These are phyloP conservation scores for Pseudozyma sp. DNA, from an alignment of 1,284 basidiomycete species.

Conservation along the genomic window DNA sequence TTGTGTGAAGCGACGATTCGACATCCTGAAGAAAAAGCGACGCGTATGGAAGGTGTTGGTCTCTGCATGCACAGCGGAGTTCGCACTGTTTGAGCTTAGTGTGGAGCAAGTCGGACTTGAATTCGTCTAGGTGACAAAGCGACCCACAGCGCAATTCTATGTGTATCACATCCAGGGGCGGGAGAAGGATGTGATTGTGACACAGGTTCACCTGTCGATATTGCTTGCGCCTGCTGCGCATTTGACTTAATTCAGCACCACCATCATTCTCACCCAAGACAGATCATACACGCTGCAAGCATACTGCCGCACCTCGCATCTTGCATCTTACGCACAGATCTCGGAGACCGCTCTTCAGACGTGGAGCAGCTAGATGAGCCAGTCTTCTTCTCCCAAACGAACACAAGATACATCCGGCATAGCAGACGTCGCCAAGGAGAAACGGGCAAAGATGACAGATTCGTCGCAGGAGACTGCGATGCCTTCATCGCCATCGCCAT, in stretches of 20 bases:
- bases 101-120: too few relatives aligned
- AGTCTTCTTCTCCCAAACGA: conserved; percentile 4
- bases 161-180: too few relatives aligned
- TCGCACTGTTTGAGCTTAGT: neutral
- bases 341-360: neutral
- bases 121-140: too few relatives aligned
- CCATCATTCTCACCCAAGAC: too few relatives aligned
- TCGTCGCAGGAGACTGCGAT: neutral
- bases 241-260: too few relatives aligned
- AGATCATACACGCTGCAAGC: neutral
- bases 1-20: neutral
- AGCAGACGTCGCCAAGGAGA: neutral
- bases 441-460: conserved; percentile 9
- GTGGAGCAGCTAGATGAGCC: neutral
- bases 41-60: conserved; percentile 9
- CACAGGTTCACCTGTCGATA: too few relatives aligned
- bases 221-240: neutral
- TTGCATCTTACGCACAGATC: neutral
- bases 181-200: too few relatives aligned
- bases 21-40: neutral
- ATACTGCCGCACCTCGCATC: neutral
- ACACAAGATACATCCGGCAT: neutral
- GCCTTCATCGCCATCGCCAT: neutral
- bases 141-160: too few relatives aligned
- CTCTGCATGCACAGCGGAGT: neutral